A percentile compares a stretch with the other conserved stretches of the same genome.
phyloP scores from a whole-genome alignment of 1,284 basidiomycete species.

The Ustilago tritici region DNA sequence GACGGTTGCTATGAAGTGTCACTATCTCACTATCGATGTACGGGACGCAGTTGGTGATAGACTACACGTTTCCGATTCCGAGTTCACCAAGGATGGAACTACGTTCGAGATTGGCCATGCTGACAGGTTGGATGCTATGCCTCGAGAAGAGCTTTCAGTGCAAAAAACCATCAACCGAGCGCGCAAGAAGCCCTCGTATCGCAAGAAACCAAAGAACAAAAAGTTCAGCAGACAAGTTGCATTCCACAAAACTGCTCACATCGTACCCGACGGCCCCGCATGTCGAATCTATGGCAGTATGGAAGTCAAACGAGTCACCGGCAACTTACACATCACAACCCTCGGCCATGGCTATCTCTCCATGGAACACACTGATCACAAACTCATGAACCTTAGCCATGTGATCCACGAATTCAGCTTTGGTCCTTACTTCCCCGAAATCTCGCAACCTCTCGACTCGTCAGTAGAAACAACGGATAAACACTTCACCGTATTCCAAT shows the following conservation, averaged over 20 bases:
- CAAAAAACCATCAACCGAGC: conserved; percentile 51
- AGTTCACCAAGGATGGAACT: conserved; percentile 81
- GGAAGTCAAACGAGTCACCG: conserved; percentile 88
- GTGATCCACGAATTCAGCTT: conserved; percentile 97
- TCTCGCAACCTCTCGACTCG: conserved; percentile 87
- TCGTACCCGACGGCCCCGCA: conserved; percentile 72
- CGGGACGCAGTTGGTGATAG: conserved; percentile 92
- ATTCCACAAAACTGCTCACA: conserved; percentile 66
- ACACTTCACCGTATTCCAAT: conserved; percentile 78
- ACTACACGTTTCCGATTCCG: conserved; percentile 80
- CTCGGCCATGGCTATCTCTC: conserved; percentile 93
- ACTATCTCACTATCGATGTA: conserved; percentile 82
- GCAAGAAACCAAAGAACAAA: conserved; percentile 39
- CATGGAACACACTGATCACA: conserved; percentile 85
- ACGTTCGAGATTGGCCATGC: conserved; percentile 87
- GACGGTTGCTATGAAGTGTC: conserved; percentile 66
- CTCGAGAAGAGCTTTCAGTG: conserved; percentile 59
- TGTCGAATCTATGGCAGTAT: conserved; percentile 89
- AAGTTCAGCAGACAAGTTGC: conserved; percentile 73
- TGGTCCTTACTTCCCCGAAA: conserved; percentile 94
- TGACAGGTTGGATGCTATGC: conserved; percentile 74
- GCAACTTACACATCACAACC: conserved; percentile 77
- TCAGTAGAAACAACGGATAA: conserved; percentile 81
- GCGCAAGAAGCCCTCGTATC: conserved; percentile 37
- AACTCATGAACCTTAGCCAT: conserved; percentile 90